Evolutionary conservation across 2,329 filamentous ascomycete genomes (phyloP), one percentile per base, ranked within the genome.

Genomic region (Ceratocystis destructans): DNA sequence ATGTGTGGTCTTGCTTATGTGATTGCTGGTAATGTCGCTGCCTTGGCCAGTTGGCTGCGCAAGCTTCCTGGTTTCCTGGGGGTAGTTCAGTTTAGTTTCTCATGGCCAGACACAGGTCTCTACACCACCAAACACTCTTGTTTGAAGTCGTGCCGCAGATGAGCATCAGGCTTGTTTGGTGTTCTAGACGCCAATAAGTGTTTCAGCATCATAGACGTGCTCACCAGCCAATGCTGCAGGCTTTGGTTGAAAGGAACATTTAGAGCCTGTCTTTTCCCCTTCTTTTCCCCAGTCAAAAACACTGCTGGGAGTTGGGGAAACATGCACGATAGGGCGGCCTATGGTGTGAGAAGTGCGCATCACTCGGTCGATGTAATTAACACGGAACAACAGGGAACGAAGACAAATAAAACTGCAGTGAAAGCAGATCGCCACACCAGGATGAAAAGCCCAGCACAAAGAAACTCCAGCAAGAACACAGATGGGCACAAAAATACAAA

Each of bases 121-220:
- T 2, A 59, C 22, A 20, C 8, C 55, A 59, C 6, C 8, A 6
- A 55, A 48, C 7, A 55, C 20, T 33, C n/a, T 53, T 59, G 64
- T 65, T 65, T 65, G 55, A 53, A 46, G 37, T 65, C n/a, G 64
- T 65, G 64, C 64, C 41, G 48, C 64, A 65, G 50, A 41, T 59
- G 41, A 22, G 64, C 64, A 22, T 65, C 64, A 65, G 64, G 15
- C 10, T 17, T 20, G 50, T 65, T 65, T 65, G 46, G 25, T 46
- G 46, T 65, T 65, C 59, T 33, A 59, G 53, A 59, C 28, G 31
- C 53, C 7, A 17, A 22, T n/a, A 22, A 22, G 20, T 61, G 64
- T 65, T 61, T 65, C 61, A 63, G 28, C 7, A 33, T 17, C 7
- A 17, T 17, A 33, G 5, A 5, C 37, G 17, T 10, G 55, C 22